Evolutionary conservation across 163 green algal genomes (phyloP).

Genomic region (Scenedesmus sp.): DNA sequence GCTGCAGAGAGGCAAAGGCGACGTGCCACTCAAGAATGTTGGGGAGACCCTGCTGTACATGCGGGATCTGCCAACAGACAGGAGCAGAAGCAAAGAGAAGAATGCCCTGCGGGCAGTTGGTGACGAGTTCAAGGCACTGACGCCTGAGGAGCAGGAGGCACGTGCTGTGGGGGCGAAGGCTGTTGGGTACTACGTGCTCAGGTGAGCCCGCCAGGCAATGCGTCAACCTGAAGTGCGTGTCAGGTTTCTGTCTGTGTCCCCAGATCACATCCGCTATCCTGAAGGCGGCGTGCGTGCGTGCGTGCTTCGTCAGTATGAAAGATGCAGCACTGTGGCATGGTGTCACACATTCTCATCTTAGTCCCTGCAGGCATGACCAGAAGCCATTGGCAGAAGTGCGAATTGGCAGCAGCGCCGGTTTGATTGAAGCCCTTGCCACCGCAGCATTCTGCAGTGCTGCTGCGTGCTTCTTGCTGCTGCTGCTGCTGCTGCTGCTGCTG

Average conservation of each 20-base stretch:
- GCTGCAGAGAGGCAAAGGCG: not conserved
- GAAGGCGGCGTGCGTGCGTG: not conserved
- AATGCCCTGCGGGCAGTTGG: not conserved
- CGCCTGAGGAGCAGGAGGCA: not conserved
- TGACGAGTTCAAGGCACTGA: not conserved
- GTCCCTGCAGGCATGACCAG: too few relatives aligned
- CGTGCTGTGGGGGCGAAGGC: not conserved
- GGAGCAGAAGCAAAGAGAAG: not conserved
- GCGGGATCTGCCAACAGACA: not conserved
- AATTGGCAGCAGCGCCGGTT: too few relatives aligned
- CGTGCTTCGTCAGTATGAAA: not conserved
- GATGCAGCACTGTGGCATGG: too few relatives aligned
- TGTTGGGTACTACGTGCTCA: slow-evolving; percentile 45
- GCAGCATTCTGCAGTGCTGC: not conserved
- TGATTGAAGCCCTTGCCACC: too few relatives aligned
- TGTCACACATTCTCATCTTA: too few relatives aligned
- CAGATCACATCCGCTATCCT: not conserved
- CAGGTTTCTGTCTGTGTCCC: not conserved
- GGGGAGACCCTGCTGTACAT: not conserved
- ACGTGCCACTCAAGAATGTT: not conserved
- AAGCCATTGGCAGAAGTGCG: too few relatives aligned
- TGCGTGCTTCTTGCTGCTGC: not conserved
- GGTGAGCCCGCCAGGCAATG: not conserved
- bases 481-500: too few relatives aligned
- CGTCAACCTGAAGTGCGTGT: not conserved